Evolutionary conservation across 2,329 filamentous ascomycete species (phyloP).

Genomic region (Sclerotinia trifoliorum): DNA sequence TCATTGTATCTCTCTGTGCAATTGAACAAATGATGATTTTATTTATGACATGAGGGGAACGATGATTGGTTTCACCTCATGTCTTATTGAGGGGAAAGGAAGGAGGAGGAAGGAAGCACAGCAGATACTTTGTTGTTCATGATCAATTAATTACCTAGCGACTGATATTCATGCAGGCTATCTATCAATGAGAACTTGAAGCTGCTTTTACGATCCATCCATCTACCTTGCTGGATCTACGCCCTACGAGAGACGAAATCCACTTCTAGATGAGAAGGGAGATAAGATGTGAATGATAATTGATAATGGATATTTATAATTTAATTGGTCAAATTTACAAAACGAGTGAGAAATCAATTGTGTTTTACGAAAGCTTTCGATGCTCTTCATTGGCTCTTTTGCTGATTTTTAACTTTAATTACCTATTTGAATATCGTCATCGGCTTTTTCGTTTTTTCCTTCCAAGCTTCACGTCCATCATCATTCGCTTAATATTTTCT

Average conservation of each 20-base stretch:
- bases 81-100: background rate
- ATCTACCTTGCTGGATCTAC: background rate
- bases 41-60: background rate
- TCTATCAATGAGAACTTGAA: background rate
- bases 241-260: background rate
- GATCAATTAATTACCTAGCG: background rate
- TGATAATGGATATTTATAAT: background rate
- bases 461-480: background rate
- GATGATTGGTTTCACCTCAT: background rate
- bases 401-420: background rate
- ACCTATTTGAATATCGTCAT: conserved; percentile 2
- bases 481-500: background rate
- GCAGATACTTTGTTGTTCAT: background rate
- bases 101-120: background rate
- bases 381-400: background rate
- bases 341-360: conserved; percentile 6
- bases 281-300: conserved; percentile 1
- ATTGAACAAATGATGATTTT: background rate
- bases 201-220: conserved; percentile 5
- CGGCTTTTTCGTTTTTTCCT: conserved; percentile 7
- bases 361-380: background rate
- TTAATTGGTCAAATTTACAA: background rate
- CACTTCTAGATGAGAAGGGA: background rate
- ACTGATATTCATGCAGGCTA: background rate
- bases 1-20: background rate